phyloP scores from a whole-genome alignment of 345 rosid species.

The Lepidium didymum region DNA sequence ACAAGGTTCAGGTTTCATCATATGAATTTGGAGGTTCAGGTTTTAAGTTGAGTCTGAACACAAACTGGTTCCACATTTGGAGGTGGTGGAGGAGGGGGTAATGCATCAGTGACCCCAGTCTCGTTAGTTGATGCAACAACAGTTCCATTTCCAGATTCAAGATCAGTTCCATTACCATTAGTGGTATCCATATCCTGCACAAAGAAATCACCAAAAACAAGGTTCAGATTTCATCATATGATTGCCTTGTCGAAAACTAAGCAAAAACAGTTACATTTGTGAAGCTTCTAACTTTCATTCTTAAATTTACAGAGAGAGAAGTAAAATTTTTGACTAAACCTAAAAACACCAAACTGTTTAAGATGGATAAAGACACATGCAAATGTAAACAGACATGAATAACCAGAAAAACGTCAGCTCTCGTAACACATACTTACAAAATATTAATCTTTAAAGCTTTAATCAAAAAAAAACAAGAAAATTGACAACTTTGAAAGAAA shows the following conservation, averaged over 20 bases:
- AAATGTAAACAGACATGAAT: slow-evolving; percentile 1
- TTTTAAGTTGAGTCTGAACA: slow-evolving; percentile 28
- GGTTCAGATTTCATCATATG: not conserved
- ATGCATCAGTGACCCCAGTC: slow-evolving; percentile 31
- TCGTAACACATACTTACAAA: not conserved
- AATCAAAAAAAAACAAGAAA: not conserved
- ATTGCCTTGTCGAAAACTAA: not conserved
- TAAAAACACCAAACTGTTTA: not conserved
- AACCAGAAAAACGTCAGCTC: not conserved
- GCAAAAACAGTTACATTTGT: not conserved
- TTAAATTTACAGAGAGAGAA: not conserved
- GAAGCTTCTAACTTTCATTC: not conserved
- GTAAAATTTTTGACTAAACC: not conserved
- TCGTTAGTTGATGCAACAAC: slow-evolving; percentile 14
- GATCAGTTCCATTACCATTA: slow-evolving; percentile 23
- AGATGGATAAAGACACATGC: not conserved
- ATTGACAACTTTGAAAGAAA: not conserved
- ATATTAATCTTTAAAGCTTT: not conserved
- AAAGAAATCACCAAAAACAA: not conserved
- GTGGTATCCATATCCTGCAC: slow-evolving; percentile 44
- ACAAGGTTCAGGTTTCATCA: not conserved
- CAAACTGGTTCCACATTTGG: slow-evolving; percentile 48
- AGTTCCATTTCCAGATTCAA: slow-evolving; percentile 23
- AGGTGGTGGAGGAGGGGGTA: slow-evolving; percentile 83
- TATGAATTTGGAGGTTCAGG: too few relatives aligned